Conservation (phyloP, 2,329 filamentous ascomycete species). For the Trichoderma asperellum region DNA sequence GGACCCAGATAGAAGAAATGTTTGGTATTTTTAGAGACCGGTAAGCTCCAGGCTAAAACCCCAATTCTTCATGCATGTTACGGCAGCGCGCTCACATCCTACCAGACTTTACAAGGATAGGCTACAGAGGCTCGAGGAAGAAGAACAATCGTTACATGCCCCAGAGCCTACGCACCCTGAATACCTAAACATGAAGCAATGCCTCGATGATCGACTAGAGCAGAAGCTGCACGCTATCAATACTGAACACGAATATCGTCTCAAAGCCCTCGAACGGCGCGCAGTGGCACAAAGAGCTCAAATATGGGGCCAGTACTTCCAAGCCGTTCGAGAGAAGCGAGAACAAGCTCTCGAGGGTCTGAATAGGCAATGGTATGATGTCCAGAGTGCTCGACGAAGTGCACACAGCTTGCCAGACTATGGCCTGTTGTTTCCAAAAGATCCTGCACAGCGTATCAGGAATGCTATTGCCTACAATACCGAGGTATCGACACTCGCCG, state of each 20-base stretch:
- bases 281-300: constrained; percentile 83
- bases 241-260: constrained; percentile 72
- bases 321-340: constrained; percentile 79
- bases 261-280: constrained; percentile 72
- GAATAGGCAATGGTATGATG: constrained; percentile 88
- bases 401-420: constrained; percentile 82
- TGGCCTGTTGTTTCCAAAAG: constrained; percentile 77
- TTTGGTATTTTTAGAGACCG: constrained; percentile 84
- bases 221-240: constrained; percentile 79
- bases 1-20: constrained; percentile 81
- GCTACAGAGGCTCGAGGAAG: constrained; percentile 75
- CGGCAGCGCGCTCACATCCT: constrained; percentile 33
- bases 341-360: constrained; percentile 79
- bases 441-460: constrained; percentile 74
- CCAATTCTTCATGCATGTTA: constrained; percentile 27
- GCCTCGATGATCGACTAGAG: constrained; percentile 78
- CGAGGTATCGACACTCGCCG: constrained; percentile 88
- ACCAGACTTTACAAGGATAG: constrained; percentile 86
- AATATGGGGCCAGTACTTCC: constrained; percentile 87
- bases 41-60: constrained; percentile 47
- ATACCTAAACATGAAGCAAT: constrained; percentile 86
- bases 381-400: constrained; percentile 84
- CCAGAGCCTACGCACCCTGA: constrained; percentile 81
- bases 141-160: constrained; percentile 64
- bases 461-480: constrained; percentile 92